Percentiles rank a stretch among this genome's conserved stretches.
These are phyloP conservation scores for Chimonanthus praecox DNA, from an alignment of 164 flowering plant species.

Conservation along the genomic window DNA sequence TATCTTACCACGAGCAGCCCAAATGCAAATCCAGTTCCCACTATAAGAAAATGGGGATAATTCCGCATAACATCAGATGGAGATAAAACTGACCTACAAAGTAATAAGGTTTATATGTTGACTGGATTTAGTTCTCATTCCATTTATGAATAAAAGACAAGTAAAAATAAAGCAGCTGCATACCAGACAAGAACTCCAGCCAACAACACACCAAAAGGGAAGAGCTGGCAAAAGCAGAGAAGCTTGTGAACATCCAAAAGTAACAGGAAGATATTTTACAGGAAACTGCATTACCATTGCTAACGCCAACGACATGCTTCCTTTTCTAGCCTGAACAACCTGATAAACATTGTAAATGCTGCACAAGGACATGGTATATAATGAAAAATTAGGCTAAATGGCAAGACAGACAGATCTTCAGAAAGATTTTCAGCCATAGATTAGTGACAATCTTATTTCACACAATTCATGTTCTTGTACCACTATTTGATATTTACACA, in stretches of 20 bases:
- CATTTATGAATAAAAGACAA: neutral
- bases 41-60: constrained; percentile 70
- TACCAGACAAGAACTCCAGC: constrained; percentile 84
- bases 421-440: too few relatives aligned
- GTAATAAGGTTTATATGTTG: constrained; percentile 1
- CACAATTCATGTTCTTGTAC: too few relatives aligned
- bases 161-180: neutral
- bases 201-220: constrained; percentile 68
- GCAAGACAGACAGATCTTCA: too few relatives aligned
- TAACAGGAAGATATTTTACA: neutral
- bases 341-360: constrained; percentile 72
- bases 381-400: too few relatives aligned
- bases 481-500: too few relatives aligned
- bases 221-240: constrained; percentile 54
- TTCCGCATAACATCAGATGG: constrained; percentile 64
- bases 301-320: constrained; percentile 77
- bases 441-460: too few relatives aligned
- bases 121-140: neutral
- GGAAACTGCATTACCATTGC: constrained; percentile 62
- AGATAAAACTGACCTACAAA: constrained; percentile 82
- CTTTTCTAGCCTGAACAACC: constrained; percentile 80
- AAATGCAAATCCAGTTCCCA: constrained; percentile 96
- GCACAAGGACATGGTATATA: constrained; percentile 15
- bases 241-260: neutral
- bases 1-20: constrained; percentile 91